A percentile compares a stretch with the other conserved stretches of the same genome.
phyloP scores from a whole-genome alignment of 305 asterid genomes.

The Plantago lanceolata region DNA sequence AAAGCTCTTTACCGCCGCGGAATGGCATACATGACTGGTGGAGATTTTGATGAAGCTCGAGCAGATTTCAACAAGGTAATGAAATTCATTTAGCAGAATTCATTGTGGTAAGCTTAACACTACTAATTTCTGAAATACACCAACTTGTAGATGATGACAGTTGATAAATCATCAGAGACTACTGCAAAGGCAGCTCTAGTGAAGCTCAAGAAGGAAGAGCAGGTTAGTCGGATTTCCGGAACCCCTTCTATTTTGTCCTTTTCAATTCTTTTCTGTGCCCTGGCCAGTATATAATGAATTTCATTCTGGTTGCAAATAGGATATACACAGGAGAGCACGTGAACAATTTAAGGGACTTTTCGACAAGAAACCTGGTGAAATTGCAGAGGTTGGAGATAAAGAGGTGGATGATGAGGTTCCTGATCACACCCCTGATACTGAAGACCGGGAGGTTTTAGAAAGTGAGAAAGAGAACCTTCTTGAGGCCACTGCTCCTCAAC shows the following conservation, averaged over 20 bases:
- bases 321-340: slow-evolving; percentile 64
- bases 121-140: neutral
- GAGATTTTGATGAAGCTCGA: slow-evolving; percentile 87
- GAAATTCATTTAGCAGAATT: neutral
- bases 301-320: slow-evolving; percentile 39
- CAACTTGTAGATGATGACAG: slow-evolving; percentile 58
- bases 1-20: slow-evolving; percentile 96
- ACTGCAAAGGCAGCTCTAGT: slow-evolving; percentile 79
- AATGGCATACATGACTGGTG: slow-evolving; percentile 82
- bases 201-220: slow-evolving; percentile 83
- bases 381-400: slow-evolving; percentile 50
- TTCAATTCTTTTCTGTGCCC: neutral
- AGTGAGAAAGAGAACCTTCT: slow-evolving; percentile 44
- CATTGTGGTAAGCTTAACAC: slow-evolving; percentile 10
- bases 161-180: slow-evolving; percentile 75
- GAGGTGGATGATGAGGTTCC: slow-evolving; percentile 35
- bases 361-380: slow-evolving; percentile 96
- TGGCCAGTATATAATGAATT: neutral
- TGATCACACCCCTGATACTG: slow-evolving; percentile 30
- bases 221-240: slow-evolving; percentile 40
- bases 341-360: slow-evolving; percentile 83
- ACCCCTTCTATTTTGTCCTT: neutral
- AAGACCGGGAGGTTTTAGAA: slow-evolving; percentile 30
- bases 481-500: slow-evolving; percentile 49
- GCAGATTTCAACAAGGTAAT: slow-evolving; percentile 78